Evolutionary conservation across 805 yeast species (phyloP).

Genomic region (Cyberlindnera japonica): DNA sequence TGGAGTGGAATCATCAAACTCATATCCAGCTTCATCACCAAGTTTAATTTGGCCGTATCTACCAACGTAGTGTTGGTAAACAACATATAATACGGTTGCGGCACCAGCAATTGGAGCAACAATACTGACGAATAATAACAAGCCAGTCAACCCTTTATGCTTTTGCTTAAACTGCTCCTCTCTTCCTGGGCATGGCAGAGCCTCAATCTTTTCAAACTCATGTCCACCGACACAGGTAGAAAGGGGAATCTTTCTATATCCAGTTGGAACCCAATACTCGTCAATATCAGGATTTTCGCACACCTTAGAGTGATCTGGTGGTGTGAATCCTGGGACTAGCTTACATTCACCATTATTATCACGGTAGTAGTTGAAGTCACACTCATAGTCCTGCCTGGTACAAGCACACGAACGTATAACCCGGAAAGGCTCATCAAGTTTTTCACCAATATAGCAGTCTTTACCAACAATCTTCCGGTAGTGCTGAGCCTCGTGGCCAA

Average conservation of each 20-base stretch:
- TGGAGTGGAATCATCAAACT: slow-evolving; percentile 57
- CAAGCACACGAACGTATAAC: slow-evolving; percentile 72
- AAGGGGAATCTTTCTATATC: slow-evolving; percentile 81
- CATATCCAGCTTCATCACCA: slow-evolving; percentile 73
- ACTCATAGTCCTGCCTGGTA: slow-evolving; percentile 83
- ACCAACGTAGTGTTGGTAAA: slow-evolving; percentile 77
- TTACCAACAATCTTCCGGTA: slow-evolving; percentile 54
- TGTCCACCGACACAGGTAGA: slow-evolving; percentile 85
- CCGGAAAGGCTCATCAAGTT: slow-evolving; percentile 54
- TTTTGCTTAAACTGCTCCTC: slow-evolving; percentile 54
- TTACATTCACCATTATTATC: slow-evolving; percentile 80
- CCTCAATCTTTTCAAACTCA: slow-evolving; percentile 58
- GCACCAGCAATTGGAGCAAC: slow-evolving; percentile 52
- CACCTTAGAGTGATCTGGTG: slow-evolving; percentile 58
- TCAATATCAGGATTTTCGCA: slow-evolving; percentile 56
- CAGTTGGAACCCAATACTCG: slow-evolving; percentile 86
- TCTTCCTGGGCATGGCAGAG: slow-evolving; percentile 86
- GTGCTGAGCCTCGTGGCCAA: slow-evolving; percentile 66
- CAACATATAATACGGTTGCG: slow-evolving; percentile 57
- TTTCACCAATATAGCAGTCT: slow-evolving; percentile 64
- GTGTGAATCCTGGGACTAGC: slow-evolving; percentile 68
- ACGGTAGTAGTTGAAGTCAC: slow-evolving; percentile 81
- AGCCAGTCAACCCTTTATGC: slow-evolving; percentile 53
- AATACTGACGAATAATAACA: slow-evolving; percentile 49
- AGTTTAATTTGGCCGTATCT: slow-evolving; percentile 84